Evolutionary conservation across 2,329 filamentous ascomycete species (phyloP).

Genomic region (Claviceps purpurea): DNA sequence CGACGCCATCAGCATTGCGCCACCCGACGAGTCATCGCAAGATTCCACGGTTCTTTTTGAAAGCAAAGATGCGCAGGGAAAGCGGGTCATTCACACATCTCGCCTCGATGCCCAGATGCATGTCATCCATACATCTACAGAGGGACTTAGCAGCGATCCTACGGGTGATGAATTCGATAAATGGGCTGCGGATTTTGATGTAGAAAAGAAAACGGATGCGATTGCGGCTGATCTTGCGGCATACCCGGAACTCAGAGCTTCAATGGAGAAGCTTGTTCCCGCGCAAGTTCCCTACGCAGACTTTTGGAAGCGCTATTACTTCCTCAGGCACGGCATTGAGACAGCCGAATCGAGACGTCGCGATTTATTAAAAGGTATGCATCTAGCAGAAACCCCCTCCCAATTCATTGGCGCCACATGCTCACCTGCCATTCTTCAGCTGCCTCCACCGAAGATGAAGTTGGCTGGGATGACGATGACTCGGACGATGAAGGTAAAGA

Average conservation of each 20-base stretch:
- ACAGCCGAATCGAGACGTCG: conserved; percentile 79
- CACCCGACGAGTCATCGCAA: conserved; percentile 45
- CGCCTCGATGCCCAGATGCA: conserved; percentile 92
- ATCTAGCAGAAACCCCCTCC: background rate
- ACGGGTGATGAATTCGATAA: conserved; percentile 57
- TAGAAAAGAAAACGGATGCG: conserved; percentile 70
- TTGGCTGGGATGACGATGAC: conserved; percentile 55
- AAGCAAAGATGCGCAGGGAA: conserved; percentile 79
- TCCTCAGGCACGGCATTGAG: conserved; percentile 82
- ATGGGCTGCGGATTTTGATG: conserved; percentile 65
- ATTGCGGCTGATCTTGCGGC: conserved; percentile 73
- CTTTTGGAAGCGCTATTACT: conserved; percentile 96
- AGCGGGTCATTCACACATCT: conserved; percentile 87
- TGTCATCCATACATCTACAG: conserved; percentile 75
- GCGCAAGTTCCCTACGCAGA: conserved; percentile 75
- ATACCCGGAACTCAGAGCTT: conserved; percentile 69
- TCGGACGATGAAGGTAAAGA: conserved; percentile 36
- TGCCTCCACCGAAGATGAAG: conserved; percentile 58
- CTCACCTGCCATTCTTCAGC: conserved; percentile 27
- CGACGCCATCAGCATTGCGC: conserved; percentile 79
- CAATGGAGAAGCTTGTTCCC: conserved; percentile 95
- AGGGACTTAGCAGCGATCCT: conserved; percentile 75
- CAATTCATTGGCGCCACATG: conserved; percentile 1
- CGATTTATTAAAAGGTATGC: conserved; percentile 78
- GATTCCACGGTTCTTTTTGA: conserved; percentile 70